Percentiles rank a stretch among this genome's conserved stretches.
Evolutionary conservation across 2,329 filamentous ascomycete species (phyloP).

Genomic region (Helotiales sp.): DNA sequence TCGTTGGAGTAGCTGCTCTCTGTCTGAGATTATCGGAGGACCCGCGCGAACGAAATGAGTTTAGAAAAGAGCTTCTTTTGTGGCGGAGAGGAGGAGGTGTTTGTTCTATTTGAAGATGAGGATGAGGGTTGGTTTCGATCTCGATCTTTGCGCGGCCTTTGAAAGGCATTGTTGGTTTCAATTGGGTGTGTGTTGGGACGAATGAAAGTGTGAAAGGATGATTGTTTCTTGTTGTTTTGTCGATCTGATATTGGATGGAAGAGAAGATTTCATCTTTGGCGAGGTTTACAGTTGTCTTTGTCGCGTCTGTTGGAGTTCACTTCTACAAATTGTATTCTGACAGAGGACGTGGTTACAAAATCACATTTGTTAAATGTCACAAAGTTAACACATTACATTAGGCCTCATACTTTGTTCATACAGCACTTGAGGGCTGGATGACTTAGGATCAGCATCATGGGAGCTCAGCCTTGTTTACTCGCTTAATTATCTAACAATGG

Average conservation of each 20-base stretch:
- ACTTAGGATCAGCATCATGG: neutral
- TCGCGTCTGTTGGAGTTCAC: neutral
- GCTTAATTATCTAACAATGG: neutral
- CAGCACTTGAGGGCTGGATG: neutral
- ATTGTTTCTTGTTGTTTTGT: neutral
- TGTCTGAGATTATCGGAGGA: neutral
- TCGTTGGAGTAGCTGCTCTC: neutral
- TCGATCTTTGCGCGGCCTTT: neutral
- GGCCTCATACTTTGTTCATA: neutral
- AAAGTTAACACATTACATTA: neutral
- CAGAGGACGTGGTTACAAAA: neutral
- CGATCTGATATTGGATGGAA: neutral
- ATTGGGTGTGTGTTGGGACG: neutral
- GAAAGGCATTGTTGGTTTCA: neutral
- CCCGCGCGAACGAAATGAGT: neutral
- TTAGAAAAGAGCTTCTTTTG: slow-evolving; percentile 1
- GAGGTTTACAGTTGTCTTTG: neutral
- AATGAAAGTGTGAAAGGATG: neutral
- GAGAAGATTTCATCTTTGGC: neutral
- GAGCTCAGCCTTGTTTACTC: neutral
- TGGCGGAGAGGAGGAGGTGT: neutral
- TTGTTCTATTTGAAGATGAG: neutral
- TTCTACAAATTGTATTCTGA: neutral
- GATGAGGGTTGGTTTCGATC: neutral
- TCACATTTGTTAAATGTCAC: neutral